Base-by-base conservation (phyloP, 176 grass and related monocot species). In the Alloteropsis semialata region DNA sequence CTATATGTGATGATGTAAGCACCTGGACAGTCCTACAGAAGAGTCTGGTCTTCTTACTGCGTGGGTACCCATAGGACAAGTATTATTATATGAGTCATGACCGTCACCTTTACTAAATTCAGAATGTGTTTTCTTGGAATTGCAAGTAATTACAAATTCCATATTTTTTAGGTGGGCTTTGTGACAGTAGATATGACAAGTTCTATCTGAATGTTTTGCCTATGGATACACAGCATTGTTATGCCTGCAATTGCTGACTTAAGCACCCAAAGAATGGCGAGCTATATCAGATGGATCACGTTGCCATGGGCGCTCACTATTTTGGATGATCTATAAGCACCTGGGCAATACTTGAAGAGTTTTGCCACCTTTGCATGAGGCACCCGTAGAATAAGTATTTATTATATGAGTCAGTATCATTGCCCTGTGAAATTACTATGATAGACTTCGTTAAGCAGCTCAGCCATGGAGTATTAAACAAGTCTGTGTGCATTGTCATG, bases 241-340 rank as follows among this genome's bases (percentile, higher is more conserved):
- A 74, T 74, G 48, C 30, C 11, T 74, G 72, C 30, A 1, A 11
- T 2, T 18, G 0, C 24, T 5, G 0, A 4, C 19, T 74, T 8
- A 54, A 74, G 49, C 72, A 74, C 8, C 72, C 49, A n/a, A 74
- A 55, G 30, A 24, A 74, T 74, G 72, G 72, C 8, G 11, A n/a
- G 7, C 29, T 75, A 39, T 75, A 56, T 25, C 1, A 39, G 51
- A 39, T n/a, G 11, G 51, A 33, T 24, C 72, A 75, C 15, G 6
- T 75, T 39, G 50, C 51, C 50, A 39, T 14, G 11, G 24, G 72
- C 33, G 1, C 8, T 6, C 4, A 38, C 11, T 56, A 38, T 56
- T 14, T 19, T 10, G 21, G 18, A 13, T 68, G 33, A 38, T 65
- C 13, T n/a, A n/a, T 65, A 38, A 65, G 29, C 60, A 33, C 45